Evolutionary conservation across 129 eudicot genomes (phyloP).

Genomic region (sunflower (Helianthus annuus)): DNA sequence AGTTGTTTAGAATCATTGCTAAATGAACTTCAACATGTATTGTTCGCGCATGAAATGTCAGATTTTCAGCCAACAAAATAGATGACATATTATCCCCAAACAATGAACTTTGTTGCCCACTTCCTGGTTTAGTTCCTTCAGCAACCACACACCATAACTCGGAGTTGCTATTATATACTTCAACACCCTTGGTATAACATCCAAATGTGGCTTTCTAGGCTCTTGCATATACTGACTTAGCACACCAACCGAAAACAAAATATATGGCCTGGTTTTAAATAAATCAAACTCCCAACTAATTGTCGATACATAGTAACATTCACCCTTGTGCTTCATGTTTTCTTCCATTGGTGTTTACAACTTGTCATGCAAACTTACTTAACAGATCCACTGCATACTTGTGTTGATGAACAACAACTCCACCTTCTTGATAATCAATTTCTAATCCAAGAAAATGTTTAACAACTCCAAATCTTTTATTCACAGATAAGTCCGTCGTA

Average conservation of each 20-base stretch:
- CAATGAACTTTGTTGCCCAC: background rate
- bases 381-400: background rate
- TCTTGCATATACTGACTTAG: background rate
- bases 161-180: background rate
- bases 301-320: background rate
- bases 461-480: too few relatives aligned
- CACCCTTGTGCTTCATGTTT: background rate
- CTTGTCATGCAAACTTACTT: too few relatives aligned
- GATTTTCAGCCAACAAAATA: too few relatives aligned
- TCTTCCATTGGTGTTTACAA: background rate
- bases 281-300: background rate
- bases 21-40: too few relatives aligned
- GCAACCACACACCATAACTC: background rate
- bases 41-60: too few relatives aligned
- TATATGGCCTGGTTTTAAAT: background rate
- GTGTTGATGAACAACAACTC: background rate
- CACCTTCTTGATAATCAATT: background rate
- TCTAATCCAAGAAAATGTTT: background rate
- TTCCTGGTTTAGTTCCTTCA: background rate
- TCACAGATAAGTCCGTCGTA: too few relatives aligned
- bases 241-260: background rate
- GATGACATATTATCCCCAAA: too few relatives aligned
- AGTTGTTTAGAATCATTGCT: too few relatives aligned
- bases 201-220: background rate
- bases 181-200: background rate